Conservation (phyloP, 129 eudicot species). For the Escallonia herrerae region DNA sequence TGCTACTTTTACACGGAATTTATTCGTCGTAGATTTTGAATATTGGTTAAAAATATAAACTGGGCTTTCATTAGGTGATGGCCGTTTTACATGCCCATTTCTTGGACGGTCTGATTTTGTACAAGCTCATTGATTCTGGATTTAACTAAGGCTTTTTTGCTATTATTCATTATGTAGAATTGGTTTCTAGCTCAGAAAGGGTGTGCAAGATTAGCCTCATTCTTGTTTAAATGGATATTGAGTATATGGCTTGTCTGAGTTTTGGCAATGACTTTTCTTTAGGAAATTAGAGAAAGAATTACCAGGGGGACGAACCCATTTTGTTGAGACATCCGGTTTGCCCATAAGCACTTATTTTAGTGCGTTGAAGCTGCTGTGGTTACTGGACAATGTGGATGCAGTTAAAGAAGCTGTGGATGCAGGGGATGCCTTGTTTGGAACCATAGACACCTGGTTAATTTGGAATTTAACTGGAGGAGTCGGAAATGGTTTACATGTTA, state of each 20-base stretch:
- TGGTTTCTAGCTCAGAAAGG: too few relatives aligned
- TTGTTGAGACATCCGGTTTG: slow-evolving; percentile 77
- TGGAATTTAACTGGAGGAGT: slow-evolving; percentile 94
- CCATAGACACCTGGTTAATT: slow-evolving; percentile 86
- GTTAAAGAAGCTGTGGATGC: slow-evolving; percentile 61
- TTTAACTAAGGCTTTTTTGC: background rate
- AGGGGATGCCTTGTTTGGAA: slow-evolving; percentile 91
- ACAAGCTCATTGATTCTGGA: too few relatives aligned
- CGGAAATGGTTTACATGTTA: slow-evolving; percentile 65
- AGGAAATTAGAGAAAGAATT: slow-evolving; percentile 82
- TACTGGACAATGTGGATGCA: slow-evolving; percentile 65
- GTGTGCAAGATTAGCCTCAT: too few relatives aligned
- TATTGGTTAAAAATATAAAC: too few relatives aligned
- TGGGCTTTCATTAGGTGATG: too few relatives aligned
- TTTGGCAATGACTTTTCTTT: background rate
- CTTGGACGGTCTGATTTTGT: background rate
- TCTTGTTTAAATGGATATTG: too few relatives aligned
- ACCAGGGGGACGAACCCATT: slow-evolving; percentile 78
- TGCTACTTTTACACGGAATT: too few relatives aligned
- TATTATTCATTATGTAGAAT: background rate
- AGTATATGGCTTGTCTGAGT: too few relatives aligned
- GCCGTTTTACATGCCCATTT: background rate
- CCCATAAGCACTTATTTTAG: slow-evolving; percentile 96
- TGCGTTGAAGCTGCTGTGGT: slow-evolving; percentile 85
- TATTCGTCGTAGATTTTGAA: too few relatives aligned